phyloP scores from a whole-genome alignment of 2,329 filamentous ascomycete species.

The Penicillium sp. region DNA sequence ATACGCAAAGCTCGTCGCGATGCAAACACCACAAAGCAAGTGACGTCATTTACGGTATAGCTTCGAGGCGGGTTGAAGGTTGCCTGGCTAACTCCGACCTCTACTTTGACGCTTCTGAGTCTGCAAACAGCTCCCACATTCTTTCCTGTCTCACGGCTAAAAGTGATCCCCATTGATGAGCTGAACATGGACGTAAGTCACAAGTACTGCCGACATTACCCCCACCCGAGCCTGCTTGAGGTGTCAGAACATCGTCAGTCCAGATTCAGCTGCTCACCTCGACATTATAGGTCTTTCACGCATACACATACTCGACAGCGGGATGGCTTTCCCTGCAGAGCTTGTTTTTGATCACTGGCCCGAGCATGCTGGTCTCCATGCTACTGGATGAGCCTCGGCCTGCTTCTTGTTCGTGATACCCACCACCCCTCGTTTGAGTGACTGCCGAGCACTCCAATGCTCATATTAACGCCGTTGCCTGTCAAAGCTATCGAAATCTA shows the following conservation, averaged over 20 bases:
- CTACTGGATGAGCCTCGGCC: slow-evolving; percentile 58
- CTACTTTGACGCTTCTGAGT: background rate
- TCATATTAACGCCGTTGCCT: slow-evolving; percentile 14
- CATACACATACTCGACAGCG: slow-evolving; percentile 46
- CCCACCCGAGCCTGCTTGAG: background rate
- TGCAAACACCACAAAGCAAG: slow-evolving; percentile 11
- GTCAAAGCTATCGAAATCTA: slow-evolving; percentile 64
- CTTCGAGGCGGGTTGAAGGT: background rate
- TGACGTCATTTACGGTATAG: slow-evolving; percentile 12
- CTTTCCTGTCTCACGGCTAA: background rate
- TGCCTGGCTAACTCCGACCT: background rate
- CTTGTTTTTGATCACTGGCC: slow-evolving; percentile 57
- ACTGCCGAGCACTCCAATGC: background rate
- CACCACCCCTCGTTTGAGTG: background rate
- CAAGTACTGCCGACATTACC: background rate
- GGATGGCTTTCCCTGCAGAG: slow-evolving; percentile 47
- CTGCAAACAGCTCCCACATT: background rate
- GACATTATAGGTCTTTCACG: slow-evolving; percentile 40
- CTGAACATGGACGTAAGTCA: slow-evolving; percentile 12
- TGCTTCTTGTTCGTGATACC: slow-evolving; percentile 47
- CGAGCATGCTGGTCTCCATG: slow-evolving; percentile 60
- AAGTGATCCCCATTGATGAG: background rate
- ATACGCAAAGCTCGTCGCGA: background rate
- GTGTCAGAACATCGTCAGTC: background rate
- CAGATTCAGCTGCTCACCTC: background rate